Base-by-base conservation (phyloP, 2,329 filamentous ascomycete species). In the Torrubiella hemipterigena region DNA sequence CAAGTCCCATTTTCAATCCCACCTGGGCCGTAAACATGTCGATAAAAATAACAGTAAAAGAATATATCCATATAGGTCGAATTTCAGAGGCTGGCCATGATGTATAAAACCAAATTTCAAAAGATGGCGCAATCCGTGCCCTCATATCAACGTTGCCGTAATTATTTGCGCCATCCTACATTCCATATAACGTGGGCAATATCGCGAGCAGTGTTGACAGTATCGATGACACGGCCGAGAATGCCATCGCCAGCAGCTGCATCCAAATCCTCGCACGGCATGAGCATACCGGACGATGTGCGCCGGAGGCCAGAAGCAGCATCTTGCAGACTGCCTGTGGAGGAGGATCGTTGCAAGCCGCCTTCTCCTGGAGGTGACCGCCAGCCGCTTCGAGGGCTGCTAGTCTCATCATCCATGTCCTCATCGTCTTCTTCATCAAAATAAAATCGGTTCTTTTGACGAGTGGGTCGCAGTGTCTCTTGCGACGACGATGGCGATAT, bases 281-380 rank as follows among this genome's bases (percentile, higher is more conserved):
- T 87, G 46, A 93, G 81, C 83, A 93, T 93, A 43, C 85, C 86
- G 23, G 84, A 91, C 30, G 76, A 66, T 14, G 84, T 93, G 42
- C 86, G 70, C 39, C 79, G 75, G 64, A 93, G 77, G 31, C 77
- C 77, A 13, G 56, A 61, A 26, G 66, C 59, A 36, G 72, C 66
- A 14, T 59, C 61, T n/a, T 49, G 53, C n/a, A 71, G 52, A 38
- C 59, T 66, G 46, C 52, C 52, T 24, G 61, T 54, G 16, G 69
- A 69, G n/a, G 57, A 46, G 14, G 67, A 62, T 35, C 65, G 60
- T 22, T 60, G 58, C n/a, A 67, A 41, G 10, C 56, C 58, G 19
- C 44, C 39, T 17, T 47, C 45, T 8, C 36, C 36, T 9, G 47
- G 37, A 15, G 51, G 46, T 26, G 50, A 51, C 24, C 48, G 42